These are phyloP conservation scores for Epichloe baconii DNA, from an alignment of 2,329 filamentous ascomycete genomes.

Conservation along the genomic window DNA sequence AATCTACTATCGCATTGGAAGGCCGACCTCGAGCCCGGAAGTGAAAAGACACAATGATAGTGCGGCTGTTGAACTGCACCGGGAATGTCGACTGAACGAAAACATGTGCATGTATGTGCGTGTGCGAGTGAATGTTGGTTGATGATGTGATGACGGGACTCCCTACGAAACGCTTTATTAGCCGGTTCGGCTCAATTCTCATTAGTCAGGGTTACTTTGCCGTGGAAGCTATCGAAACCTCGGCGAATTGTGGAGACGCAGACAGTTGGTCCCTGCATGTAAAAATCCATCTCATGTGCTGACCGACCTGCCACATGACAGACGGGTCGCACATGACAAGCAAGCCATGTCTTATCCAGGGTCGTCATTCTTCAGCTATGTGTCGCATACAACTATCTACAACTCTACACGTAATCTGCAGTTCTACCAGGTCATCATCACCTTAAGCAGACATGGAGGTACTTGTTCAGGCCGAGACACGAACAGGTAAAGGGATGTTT, in stretches of 20 bases:
- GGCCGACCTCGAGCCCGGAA: not conserved
- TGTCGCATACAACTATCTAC: too few relatives aligned
- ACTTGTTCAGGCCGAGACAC: too few relatives aligned
- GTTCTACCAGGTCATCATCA: too few relatives aligned
- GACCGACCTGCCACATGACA: too few relatives aligned
- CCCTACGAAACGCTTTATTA: not conserved
- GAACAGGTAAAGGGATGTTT: too few relatives aligned
- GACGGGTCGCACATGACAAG: too few relatives aligned
- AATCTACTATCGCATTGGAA: not conserved
- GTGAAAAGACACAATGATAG: not conserved
- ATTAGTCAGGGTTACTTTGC: slow-evolving; percentile 1
- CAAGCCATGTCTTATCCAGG: too few relatives aligned
- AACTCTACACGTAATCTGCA: too few relatives aligned
- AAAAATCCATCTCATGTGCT: too few relatives aligned
- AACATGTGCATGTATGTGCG: not conserved
- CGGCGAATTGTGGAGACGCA: not conserved
- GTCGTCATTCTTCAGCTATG: too few relatives aligned
- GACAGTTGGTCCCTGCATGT: too few relatives aligned
- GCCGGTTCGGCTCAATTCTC: not conserved
- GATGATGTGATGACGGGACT: not conserved
- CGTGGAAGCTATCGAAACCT: not conserved
- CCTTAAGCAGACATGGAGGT: too few relatives aligned
- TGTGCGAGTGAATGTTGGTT: not conserved
- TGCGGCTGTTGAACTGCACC: not conserved
- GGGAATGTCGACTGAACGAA: not conserved